These are phyloP conservation scores for Phytopythium kandeliae DNA, from an alignment of 352 stramenopile genomes.

Conservation along the genomic window DNA sequence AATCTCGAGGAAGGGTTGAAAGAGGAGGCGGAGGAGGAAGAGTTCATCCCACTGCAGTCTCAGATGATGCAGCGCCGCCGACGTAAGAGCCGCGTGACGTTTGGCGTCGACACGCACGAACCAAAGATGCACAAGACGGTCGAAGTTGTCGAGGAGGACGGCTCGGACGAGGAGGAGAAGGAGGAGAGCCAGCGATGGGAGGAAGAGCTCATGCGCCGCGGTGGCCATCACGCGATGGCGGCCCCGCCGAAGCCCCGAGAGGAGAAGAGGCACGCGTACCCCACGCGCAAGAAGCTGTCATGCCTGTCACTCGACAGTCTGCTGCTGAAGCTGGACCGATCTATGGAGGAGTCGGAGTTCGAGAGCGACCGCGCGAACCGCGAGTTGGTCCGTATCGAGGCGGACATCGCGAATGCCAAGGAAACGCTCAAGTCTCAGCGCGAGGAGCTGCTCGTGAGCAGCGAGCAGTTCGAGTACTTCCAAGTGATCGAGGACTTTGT, in stretches of 20 bases:
- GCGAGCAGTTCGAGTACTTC: constrained; percentile 76
- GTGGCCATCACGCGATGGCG: constrained; percentile 27
- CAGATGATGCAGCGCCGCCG: constrained; percentile 31
- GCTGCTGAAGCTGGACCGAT: constrained; percentile 42
- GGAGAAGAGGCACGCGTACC: constrained; percentile 25
- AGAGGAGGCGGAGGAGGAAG: constrained; percentile 22
- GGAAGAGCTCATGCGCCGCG: constrained; percentile 72
- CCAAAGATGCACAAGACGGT: constrained; percentile 25
- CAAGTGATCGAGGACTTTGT: constrained; percentile 72
- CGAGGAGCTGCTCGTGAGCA: constrained; percentile 43
- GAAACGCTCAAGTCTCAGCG: constrained; percentile 32
- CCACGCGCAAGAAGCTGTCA: constrained; percentile 38
- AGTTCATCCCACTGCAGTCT: constrained; percentile 65
- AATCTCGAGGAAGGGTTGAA: constrained; percentile 14
- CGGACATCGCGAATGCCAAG: constrained; percentile 39
- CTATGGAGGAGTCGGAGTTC: constrained; percentile 31
- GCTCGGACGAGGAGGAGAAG: constrained; percentile 36
- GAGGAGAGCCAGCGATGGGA: constrained; percentile 58
- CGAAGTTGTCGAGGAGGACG: constrained; percentile 40
- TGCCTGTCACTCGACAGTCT: constrained; percentile 45
- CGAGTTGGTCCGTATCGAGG: constrained; percentile 46
- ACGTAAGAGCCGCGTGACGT: constrained; percentile 57
- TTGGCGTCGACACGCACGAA: constrained; percentile 30
- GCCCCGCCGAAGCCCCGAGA: constrained; percentile 6
- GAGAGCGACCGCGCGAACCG: constrained; percentile 43